phyloP scores from a whole-genome alignment of 140 eudicot species.

The Stevia rebaudiana region DNA sequence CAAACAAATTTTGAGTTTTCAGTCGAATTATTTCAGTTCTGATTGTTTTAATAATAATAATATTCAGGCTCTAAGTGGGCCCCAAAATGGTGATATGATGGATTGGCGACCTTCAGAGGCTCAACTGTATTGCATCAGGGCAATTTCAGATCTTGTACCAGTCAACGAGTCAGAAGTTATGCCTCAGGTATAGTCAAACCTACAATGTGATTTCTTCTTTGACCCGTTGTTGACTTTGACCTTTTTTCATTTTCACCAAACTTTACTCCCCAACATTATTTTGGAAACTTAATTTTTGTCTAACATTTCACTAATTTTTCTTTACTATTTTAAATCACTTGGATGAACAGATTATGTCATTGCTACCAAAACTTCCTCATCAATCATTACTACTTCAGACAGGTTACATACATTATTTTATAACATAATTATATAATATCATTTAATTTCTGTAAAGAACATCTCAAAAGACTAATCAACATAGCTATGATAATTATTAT shows the following conservation, averaged over 20 bases:
- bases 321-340: slow-evolving; percentile 14
- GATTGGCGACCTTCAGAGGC: slow-evolving; percentile 99
- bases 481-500: background rate
- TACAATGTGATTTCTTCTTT: slow-evolving; percentile 13
- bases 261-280: background rate
- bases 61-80: slow-evolving; percentile 54
- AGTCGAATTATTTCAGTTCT: slow-evolving; percentile 12
- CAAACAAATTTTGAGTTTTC: background rate
- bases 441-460: background rate
- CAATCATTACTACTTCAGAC: slow-evolving; percentile 89
- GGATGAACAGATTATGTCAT: slow-evolving; percentile 67
- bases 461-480: slow-evolving; percentile 11
- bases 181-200: slow-evolving; percentile 73
- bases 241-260: slow-evolving; percentile 3
- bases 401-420: slow-evolving; percentile 42
- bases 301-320: slow-evolving; percentile 2
- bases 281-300: background rate
- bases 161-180: slow-evolving; percentile 67
- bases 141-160: slow-evolving; percentile 88
- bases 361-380: slow-evolving; percentile 89
- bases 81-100: slow-evolving; percentile 50
- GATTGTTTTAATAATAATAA: background rate
- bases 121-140: slow-evolving; percentile 88
- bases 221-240: slow-evolving; percentile 17
- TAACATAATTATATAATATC: background rate